These are phyloP conservation scores for Phallus indusiatus DNA, from an alignment of 768 basidiomycete species.

Conservation along the genomic window DNA sequence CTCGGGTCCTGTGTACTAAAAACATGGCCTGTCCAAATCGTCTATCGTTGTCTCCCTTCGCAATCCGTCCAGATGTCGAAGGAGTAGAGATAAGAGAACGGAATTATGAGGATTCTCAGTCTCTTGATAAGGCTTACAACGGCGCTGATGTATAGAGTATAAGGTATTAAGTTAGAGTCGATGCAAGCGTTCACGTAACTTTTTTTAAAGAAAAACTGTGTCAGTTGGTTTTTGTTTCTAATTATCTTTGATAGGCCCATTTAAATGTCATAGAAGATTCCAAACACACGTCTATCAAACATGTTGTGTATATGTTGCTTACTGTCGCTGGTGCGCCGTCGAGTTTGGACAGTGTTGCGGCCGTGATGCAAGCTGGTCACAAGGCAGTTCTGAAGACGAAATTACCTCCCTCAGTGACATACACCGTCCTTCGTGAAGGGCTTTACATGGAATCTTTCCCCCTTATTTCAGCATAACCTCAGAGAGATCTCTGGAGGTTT, in stretches of 20 bases:
- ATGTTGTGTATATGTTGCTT: conserved; percentile 28
- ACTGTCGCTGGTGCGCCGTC: conserved; percentile 17
- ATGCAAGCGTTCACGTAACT: neutral
- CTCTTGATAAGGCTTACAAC: conserved; percentile 24
- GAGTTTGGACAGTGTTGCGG: conserved; percentile 16
- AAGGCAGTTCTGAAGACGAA: conserved; percentile 22
- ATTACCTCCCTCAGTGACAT: conserved; percentile 14
- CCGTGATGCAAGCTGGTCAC: conserved; percentile 25
- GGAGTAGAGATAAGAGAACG: conserved; percentile 22
- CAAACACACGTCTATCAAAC: conserved; percentile 21
- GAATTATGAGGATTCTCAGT: conserved; percentile 21
- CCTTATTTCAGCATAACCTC: conserved; percentile 20
- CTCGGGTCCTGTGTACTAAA: conserved; percentile 27
- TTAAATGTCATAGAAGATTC: conserved; percentile 27
- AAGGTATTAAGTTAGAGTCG: conserved; percentile 21
- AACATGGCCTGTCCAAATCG: conserved; percentile 18
- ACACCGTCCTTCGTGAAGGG: conserved; percentile 27
- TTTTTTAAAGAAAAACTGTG: neutral
- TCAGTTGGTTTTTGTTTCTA: too few species aligned
- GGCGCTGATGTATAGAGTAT: conserved; percentile 25
- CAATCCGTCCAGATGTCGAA: conserved; percentile 19
- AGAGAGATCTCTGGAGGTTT: conserved; percentile 17
- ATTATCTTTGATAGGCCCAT: conserved; percentile 14
- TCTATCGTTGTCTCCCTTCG: conserved; percentile 24
- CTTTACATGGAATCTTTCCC: conserved; percentile 26